Conservation (phyloP, 2,329 filamentous ascomycete species). For the Pseudogymnoascus sp. region DNA sequence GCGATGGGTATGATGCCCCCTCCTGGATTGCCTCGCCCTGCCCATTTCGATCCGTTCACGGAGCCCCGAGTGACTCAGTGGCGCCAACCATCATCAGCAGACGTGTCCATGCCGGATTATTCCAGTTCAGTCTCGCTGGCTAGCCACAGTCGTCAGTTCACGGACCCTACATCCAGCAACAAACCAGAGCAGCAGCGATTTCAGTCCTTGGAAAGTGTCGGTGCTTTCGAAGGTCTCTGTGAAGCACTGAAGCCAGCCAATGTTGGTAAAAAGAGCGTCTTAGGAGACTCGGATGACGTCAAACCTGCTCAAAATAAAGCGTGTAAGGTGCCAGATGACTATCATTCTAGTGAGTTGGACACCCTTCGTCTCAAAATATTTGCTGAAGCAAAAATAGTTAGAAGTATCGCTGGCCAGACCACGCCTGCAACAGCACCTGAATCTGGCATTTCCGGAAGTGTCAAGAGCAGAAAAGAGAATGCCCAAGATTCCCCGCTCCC, state of each 20-base stretch:
- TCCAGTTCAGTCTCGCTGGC: slow-evolving; percentile 20
- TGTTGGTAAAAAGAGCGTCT: slow-evolving; percentile 20
- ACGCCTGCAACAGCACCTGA: background rate
- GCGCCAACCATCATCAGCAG: slow-evolving; percentile 33
- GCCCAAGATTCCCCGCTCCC: slow-evolving; percentile 16
- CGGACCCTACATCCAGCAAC: slow-evolving; percentile 23
- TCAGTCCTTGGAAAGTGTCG: slow-evolving; percentile 21
- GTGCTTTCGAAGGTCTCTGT: slow-evolving; percentile 25
- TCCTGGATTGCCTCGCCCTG: slow-evolving; percentile 22
- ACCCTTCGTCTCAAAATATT: background rate
- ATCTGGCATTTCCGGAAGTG: background rate
- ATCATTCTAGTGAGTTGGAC: background rate
- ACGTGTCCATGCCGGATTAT: slow-evolving; percentile 44
- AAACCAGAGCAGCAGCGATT: slow-evolving; percentile 16
- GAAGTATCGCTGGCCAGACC: background rate
- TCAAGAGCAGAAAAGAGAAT: slow-evolving; percentile 24
- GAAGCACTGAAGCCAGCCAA: slow-evolving; percentile 26
- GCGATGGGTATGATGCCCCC: slow-evolving; percentile 24
- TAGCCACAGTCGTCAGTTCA: slow-evolving; percentile 31
- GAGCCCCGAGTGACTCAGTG: slow-evolving; percentile 27
- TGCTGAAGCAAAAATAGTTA: background rate
- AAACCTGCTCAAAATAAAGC: background rate
- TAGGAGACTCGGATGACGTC: background rate
- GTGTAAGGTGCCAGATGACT: background rate
- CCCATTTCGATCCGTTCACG: slow-evolving; percentile 34